Base-by-base conservation (phyloP, 1,139 yeast species). In the Ogataea hybrid region DNA sequence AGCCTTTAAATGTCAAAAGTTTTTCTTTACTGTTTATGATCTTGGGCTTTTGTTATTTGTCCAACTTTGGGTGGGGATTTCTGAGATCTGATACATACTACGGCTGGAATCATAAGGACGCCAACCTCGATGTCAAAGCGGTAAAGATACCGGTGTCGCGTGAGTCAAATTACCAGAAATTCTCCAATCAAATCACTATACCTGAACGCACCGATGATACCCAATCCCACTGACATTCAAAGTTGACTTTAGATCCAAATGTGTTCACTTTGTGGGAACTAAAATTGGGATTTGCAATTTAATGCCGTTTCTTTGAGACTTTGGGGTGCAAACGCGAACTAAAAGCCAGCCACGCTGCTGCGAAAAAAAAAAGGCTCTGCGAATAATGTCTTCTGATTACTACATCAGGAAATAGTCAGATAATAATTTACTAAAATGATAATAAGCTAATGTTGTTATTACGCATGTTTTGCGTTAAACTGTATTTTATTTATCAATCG, bases 1-100 rank as follows among this genome's bases (percentile, higher is more conserved):
- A 81, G 49, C 85, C 86, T 0, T 70, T 84, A 34, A 80, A 84
- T 3, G 57, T 72, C 27, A 76, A 81, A 55, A 77, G 83, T 14
- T 69, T 79, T 43, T 27, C 70, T 7, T 67, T 80, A 20, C 48
- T 73, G 9, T 42, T 70, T 8, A 51, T 65, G n/a, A 46, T 63
- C 44, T 59, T 79, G 25, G 67, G 75, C 35, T 79, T 81, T 16
- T 82, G 79, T 37, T 66, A 65, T 42, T 43, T 63, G 3, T 62
- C 63, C 2, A 69, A 68, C 41, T 63, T 68, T 42, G 46, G 65
- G 6, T 65, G 63, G 47, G 72, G 71, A 0, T 68, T 65, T 37
- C 50, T 66, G 12, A 52, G 69, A 37, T 70, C 67, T 1, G 63
- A 61, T 40, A 54, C 63, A 1, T 64, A 63, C 43, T 64, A 62